Evolutionary conservation across 768 basidiomycete genomes (phyloP).

Genomic region (Boletus sp.): DNA sequence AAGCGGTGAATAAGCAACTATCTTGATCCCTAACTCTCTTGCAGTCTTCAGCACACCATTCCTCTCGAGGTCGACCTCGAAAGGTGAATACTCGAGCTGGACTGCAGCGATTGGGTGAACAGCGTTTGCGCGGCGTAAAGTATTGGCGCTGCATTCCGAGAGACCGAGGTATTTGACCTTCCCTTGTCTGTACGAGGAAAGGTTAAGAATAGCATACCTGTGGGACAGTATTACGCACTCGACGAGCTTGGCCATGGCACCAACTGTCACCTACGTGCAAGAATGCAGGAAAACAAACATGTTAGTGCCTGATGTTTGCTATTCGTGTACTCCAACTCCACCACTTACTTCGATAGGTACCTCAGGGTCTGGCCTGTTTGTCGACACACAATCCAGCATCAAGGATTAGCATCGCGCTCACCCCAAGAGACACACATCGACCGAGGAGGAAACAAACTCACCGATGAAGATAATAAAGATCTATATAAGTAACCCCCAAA

Average conservation of each 20-base stretch:
- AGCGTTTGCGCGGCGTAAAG: slow-evolving; percentile 48
- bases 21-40: slow-evolving; percentile 46
- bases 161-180: slow-evolving; percentile 49
- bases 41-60: slow-evolving; percentile 41
- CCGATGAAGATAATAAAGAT: slow-evolving; percentile 48
- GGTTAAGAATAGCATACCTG: background rate
- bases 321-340: too few relatives aligned
- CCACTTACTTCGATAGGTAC: slow-evolving; percentile 48
- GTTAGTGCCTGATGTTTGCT: background rate
- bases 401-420: background rate
- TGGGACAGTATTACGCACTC: slow-evolving; percentile 33
- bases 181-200: slow-evolving; percentile 30
- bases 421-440: rapidly evolving
- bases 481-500: slow-evolving; percentile 41
- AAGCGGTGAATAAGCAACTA: slow-evolving; percentile 52
- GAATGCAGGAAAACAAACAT: background rate
- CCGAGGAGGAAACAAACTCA: slow-evolving; percentile 1
- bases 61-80: slow-evolving; percentile 46
- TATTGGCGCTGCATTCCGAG: slow-evolving; percentile 46
- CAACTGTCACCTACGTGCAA: slow-evolving; percentile 35
- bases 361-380: slow-evolving; percentile 36
- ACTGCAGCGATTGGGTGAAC: slow-evolving; percentile 49
- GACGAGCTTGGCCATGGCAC: slow-evolving; percentile 51
- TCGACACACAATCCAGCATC: too few relatives aligned
- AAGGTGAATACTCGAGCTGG: slow-evolving; percentile 52